Base-by-base conservation (phyloP, 1,284 basidiomycete genomes). In the Leccinum pachyderme region DNA sequence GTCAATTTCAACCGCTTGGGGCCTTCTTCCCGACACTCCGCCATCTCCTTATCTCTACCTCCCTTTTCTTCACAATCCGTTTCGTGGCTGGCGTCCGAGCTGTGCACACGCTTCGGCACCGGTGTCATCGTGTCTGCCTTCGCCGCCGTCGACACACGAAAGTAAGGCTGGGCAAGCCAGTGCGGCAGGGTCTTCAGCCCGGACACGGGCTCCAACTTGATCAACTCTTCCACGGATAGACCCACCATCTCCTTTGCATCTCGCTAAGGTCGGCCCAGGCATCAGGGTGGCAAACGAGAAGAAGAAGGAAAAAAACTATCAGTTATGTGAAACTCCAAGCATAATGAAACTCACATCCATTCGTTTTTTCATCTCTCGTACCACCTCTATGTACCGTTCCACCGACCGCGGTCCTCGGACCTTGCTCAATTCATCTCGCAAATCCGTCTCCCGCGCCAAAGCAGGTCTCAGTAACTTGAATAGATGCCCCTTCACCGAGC, bases 391-490 rank as follows among this genome's bases (percentile, higher is more conserved):
- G 64, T 88, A 93, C 41, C 59, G 61, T 25, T 65, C 66, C 7
- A 72, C 5, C 7, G 64, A 59, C 2, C 75, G 70, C 37, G 86
- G 72, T 31, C 79, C 75, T 24, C 60, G 75, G 15, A 83, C 73
- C 47, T 72, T 77, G 0, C 90, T 91, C 4, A 95, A 69, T 62
- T 74, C 73, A 56, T 89, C 85, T 24, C 95, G 77, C 47, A 97
- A 70, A 65, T 95, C 92, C 0, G 75, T 78, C 63, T 94, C 85
- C 33, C 78, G 69, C 18, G 75, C 77, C 31, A 98, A 75, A 0
- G 87, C 88, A 0, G 93, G 91, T 0, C 89, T 84, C 72, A 97
- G 83, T 25, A 98, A 74, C 69, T 96, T 94, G 82, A 98, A 98
- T 31, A 99, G 69, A 67, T 99, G 96, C 0, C 91, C 88, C 68